A percentile compares a stretch with the other conserved stretches of the same genome.
Conservation (phyloP, 768 basidiomycete species). For the Amyloporia xantha region DNA sequence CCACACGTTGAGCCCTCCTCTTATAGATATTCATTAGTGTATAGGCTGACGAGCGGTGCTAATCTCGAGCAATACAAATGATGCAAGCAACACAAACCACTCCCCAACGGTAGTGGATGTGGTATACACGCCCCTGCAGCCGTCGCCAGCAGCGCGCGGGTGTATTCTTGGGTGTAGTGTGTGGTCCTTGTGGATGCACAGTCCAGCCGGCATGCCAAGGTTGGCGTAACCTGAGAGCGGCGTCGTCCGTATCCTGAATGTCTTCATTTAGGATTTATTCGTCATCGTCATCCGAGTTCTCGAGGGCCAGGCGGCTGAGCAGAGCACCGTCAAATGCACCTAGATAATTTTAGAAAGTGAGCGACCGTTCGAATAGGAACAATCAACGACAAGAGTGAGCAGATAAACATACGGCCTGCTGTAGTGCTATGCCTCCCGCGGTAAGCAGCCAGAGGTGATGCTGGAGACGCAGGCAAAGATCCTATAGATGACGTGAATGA, state of each 20-base stretch:
- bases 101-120: too few species aligned
- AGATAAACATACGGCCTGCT: constrained; percentile 34
- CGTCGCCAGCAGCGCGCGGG: too few species aligned
- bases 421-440: constrained; percentile 30
- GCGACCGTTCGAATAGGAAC: neutral
- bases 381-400: constrained; percentile 1
- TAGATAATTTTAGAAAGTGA: constrained; percentile 3
- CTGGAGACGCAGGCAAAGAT: constrained; percentile 16
- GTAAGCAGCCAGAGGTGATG: constrained; percentile 30
- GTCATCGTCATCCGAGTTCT: constrained; percentile 18
- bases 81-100: neutral
- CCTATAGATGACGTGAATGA: constrained; percentile 30
- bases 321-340: constrained; percentile 23
- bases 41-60: too few species aligned
- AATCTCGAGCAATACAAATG: neutral
- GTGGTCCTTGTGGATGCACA: too few species aligned
- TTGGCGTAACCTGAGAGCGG: too few species aligned
- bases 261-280: neutral
- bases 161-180: too few species aligned
- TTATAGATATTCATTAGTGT: too few species aligned
- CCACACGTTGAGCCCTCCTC: too few species aligned
- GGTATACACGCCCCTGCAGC: too few species aligned
- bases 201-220: too few species aligned
- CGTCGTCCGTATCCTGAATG: too few species aligned
- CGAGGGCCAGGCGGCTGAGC: constrained; percentile 16